Conservation (phyloP, 805 yeast genomes). For the Suhomyces kilbournensis region DNA sequence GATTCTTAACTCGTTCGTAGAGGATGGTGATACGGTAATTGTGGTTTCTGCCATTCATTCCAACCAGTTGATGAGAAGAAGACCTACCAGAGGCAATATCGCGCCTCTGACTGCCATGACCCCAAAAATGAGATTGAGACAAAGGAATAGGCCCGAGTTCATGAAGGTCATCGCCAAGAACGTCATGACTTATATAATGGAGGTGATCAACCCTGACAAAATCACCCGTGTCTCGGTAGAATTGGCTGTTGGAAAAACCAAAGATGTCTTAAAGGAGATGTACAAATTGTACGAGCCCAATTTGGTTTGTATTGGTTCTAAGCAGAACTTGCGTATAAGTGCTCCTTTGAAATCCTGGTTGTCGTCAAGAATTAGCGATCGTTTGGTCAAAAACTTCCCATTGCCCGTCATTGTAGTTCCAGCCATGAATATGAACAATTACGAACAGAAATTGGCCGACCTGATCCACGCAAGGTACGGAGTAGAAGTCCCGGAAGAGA, state of each 20-base stretch:
- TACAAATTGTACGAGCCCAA: slow-evolving; percentile 61
- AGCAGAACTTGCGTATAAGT: slow-evolving; percentile 39
- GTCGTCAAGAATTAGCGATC: slow-evolving; percentile 60
- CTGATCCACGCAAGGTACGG: slow-evolving; percentile 16
- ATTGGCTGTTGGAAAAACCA: slow-evolving; percentile 56
- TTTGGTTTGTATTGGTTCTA: slow-evolving; percentile 53
- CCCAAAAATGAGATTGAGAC: slow-evolving; percentile 30
- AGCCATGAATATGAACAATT: slow-evolving; percentile 52
- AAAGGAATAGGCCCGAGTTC: slow-evolving; percentile 46
- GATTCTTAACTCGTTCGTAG: slow-evolving; percentile 52
- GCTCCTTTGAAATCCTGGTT: slow-evolving; percentile 60
- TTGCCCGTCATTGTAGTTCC: slow-evolving; percentile 70
- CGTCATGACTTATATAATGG: slow-evolving; percentile 51
- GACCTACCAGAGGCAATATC: slow-evolving; percentile 7
- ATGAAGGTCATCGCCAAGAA: slow-evolving; percentile 45
- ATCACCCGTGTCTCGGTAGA: slow-evolving; percentile 57
- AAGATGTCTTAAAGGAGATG: slow-evolving; percentile 56
- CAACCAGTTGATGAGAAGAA: slow-evolving; percentile 3
- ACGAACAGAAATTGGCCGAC: slow-evolving; percentile 44
- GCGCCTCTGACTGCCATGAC: slow-evolving; percentile 22
- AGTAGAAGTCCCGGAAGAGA: background rate
- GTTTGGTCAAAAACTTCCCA: slow-evolving; percentile 60
- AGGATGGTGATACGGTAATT: slow-evolving; percentile 65
- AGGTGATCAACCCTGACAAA: slow-evolving; percentile 43
- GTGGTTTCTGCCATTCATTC: slow-evolving; percentile 52